Conservation (phyloP, 805 yeast species). For the Suhomyces kilbournensis region DNA sequence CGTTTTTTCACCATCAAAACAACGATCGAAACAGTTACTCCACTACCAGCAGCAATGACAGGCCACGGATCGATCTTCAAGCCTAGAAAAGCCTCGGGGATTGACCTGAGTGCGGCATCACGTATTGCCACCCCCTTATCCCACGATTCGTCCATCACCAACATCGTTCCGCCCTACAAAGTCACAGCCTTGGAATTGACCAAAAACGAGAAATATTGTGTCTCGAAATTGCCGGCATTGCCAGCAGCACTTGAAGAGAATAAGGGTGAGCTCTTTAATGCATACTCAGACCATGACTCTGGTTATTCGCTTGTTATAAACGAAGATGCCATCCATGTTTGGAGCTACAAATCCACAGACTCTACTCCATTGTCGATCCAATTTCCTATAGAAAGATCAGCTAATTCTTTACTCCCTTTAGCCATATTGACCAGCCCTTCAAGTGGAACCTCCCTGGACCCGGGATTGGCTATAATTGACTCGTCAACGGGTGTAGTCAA, state of each 20-base stretch:
- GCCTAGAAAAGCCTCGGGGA: slow-evolving; percentile 6
- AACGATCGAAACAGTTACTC: neutral
- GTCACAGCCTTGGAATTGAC: slow-evolving; percentile 44
- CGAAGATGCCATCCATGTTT: slow-evolving; percentile 54
- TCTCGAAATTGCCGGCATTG: slow-evolving; percentile 52
- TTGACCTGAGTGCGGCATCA: slow-evolving; percentile 1
- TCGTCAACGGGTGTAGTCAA: slow-evolving; percentile 55
- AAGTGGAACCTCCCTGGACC: slow-evolving; percentile 47
- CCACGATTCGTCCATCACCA: neutral
- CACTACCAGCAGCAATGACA: neutral
- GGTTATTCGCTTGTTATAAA: slow-evolving; percentile 50
- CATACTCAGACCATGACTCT: slow-evolving; percentile 46
- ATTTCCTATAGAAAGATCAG: slow-evolving; percentile 39
- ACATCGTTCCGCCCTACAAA: neutral
- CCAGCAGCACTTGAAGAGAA: slow-evolving; percentile 42
- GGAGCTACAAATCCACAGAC: slow-evolving; percentile 67
- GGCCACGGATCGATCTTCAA: slow-evolving; percentile 6
- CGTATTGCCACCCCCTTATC: neutral
- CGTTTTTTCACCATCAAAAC: slow-evolving; percentile 1
- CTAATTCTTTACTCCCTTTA: slow-evolving; percentile 36
- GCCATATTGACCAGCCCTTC: slow-evolving; percentile 60
- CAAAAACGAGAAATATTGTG: slow-evolving; percentile 55
- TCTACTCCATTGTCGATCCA: slow-evolving; percentile 54
- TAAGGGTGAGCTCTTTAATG: slow-evolving; percentile 29
- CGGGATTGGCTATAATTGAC: slow-evolving; percentile 71